These are phyloP conservation scores for Ophiosphaerella narmari DNA, from an alignment of 2,329 filamentous ascomycete genomes.

Conservation along the genomic window DNA sequence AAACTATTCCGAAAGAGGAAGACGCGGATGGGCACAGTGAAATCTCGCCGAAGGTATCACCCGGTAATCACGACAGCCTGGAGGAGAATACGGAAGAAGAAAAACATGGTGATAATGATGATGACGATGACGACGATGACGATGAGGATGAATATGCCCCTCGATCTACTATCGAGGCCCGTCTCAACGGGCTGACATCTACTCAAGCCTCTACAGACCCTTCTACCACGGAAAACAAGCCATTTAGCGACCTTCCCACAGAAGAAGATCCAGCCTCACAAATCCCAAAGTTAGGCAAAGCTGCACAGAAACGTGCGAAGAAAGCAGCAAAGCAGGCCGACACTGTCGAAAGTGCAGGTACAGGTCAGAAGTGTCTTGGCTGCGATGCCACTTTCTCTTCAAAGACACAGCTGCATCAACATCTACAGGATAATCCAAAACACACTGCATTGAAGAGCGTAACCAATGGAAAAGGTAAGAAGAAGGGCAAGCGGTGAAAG, in stretches of 20 bases:
- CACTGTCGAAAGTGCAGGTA: slow-evolving; percentile 24
- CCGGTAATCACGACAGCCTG: too few relatives aligned
- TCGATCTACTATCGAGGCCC: slow-evolving; percentile 43
- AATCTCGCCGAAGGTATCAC: background rate
- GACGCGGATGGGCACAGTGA: slow-evolving; percentile 29
- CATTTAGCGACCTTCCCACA: background rate
- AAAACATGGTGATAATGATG: slow-evolving; percentile 28
- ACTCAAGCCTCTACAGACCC: slow-evolving; percentile 10
- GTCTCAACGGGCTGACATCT: slow-evolving; percentile 27
- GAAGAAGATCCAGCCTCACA: slow-evolving; percentile 2
- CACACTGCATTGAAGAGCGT: slow-evolving; percentile 62
- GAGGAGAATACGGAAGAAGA: background rate
- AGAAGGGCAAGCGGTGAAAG: slow-evolving; percentile 24
- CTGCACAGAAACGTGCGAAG: slow-evolving; percentile 54
- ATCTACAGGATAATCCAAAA: slow-evolving; percentile 63
- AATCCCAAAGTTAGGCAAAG: slow-evolving; percentile 52
- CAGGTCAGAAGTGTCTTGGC: slow-evolving; percentile 71
- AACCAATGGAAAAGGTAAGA: slow-evolving; percentile 11
- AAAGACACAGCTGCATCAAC: slow-evolving; percentile 72
- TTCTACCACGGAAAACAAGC: slow-evolving; percentile 6
- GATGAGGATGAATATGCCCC: slow-evolving; percentile 45
- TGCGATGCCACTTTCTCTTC: slow-evolving; percentile 80
- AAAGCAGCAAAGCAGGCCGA: slow-evolving; percentile 49
- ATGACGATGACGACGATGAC: slow-evolving; percentile 35
- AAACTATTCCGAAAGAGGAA: slow-evolving; percentile 11